A percentile compares a stretch with the other conserved stretches of the same genome.
Conservation (phyloP, 176 grass and related monocot genomes). For the Carex cristatella region DNA sequence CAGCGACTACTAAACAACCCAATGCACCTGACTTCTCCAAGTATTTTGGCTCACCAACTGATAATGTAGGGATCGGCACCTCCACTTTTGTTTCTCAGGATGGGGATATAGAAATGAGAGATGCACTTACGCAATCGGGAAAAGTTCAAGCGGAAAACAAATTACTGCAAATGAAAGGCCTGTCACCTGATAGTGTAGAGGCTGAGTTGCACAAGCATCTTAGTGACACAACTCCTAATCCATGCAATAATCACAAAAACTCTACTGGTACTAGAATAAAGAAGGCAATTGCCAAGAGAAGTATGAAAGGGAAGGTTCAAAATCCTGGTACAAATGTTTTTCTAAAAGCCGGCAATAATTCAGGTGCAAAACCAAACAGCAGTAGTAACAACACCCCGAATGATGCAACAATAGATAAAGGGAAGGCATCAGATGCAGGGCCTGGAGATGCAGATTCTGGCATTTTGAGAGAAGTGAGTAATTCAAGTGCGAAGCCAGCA, state of each 20-base stretch:
- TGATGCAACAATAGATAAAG: neutral
- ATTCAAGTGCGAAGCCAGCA: slow-evolving; percentile 8
- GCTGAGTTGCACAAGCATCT: slow-evolving; percentile 4
- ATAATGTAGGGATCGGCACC: neutral
- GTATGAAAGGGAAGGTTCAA: slow-evolving; percentile 34
- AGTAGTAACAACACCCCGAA: neutral
- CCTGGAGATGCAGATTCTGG: neutral
- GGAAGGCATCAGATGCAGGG: neutral
- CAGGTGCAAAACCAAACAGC: slow-evolving; percentile 24
- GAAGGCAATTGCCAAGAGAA: slow-evolving; percentile 66
- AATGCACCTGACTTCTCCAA: slow-evolving; percentile 9
- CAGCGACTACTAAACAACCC: slow-evolving; percentile 3
- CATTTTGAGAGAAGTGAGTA: slow-evolving; percentile 18
- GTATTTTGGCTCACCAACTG: slow-evolving; percentile 23
- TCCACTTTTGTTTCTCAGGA: slow-evolving; percentile 3
- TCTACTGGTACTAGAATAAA: slow-evolving; percentile 18
- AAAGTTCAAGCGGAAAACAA: slow-evolving; percentile 3
- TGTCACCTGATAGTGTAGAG: slow-evolving; percentile 37
- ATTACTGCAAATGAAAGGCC: slow-evolving; percentile 16
- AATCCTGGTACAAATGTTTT: slow-evolving; percentile 20
- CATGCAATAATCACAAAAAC: slow-evolving; percentile 26
- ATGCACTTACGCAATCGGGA: slow-evolving; percentile 11
- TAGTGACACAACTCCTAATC: slow-evolving; percentile 9
- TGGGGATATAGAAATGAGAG: slow-evolving; percentile 24
- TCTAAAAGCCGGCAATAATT: slow-evolving; percentile 33